These are phyloP conservation scores for Cytospora paraplurivora DNA, from an alignment of 2,329 filamentous ascomycete genomes.

Conservation along the genomic window DNA sequence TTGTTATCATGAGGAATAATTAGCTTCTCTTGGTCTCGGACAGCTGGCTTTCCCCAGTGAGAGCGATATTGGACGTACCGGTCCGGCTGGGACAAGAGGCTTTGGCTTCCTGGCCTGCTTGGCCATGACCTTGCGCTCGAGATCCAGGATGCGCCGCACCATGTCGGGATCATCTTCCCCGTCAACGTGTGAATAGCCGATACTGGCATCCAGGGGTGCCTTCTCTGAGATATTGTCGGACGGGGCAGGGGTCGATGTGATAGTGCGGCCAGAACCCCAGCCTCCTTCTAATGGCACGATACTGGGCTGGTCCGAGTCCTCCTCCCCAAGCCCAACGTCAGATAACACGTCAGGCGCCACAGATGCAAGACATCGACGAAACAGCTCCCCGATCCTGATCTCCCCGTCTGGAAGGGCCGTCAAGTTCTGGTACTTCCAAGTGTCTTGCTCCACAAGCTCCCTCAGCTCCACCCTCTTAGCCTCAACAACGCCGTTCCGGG, in stretches of 20 bases:
- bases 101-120: conserved; percentile 5
- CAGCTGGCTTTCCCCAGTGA: background rate
- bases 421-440: conserved; percentile 22
- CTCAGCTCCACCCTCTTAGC: conserved; percentile 4
- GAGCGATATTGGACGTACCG: conserved; percentile 1
- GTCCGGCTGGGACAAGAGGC: conserved; percentile 2
- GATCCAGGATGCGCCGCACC: background rate
- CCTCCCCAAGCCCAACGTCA: background rate
- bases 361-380: conserved; percentile 6
- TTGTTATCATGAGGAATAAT: no score
- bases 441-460: conserved; percentile 21
- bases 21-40: background rate
- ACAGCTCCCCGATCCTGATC: background rate
- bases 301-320: background rate
- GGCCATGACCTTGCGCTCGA: conserved; percentile 14
- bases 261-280: background rate
- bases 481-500: background rate
- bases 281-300: background rate
- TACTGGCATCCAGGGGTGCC: background rate
- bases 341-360: background rate
- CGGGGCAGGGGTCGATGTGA: conserved; percentile 4
- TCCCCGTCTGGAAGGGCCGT: conserved; percentile 9
- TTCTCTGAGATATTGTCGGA: background rate
- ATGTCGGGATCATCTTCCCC: conserved; percentile 23
- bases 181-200: background rate